Conservation (phyloP, 176 grass and related monocot genomes). For the Melocanna baccifera region DNA sequence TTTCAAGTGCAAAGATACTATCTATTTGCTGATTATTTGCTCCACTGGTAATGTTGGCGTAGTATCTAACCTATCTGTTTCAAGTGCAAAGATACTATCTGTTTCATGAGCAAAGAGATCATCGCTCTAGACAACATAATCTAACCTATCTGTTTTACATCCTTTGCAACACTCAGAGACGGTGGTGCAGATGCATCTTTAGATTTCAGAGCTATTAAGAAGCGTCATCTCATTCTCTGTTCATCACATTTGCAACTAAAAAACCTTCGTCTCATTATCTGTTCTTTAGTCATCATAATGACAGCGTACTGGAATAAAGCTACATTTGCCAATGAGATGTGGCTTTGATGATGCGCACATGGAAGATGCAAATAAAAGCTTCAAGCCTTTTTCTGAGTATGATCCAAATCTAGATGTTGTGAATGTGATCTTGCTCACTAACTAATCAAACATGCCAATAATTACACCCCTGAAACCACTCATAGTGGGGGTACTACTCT, state of each 20-base stretch:
- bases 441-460: not conserved
- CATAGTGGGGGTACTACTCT: not conserved
- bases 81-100: too few relatives aligned
- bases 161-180: too few relatives aligned
- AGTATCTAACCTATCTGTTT: too few relatives aligned
- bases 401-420: constrained; percentile 11
- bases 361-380: not conserved
- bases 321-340: not conserved
- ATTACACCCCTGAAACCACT: not conserved
- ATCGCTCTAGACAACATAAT: too few relatives aligned
- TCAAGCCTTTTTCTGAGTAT: not conserved
- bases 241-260: not conserved
- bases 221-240: not conserved
- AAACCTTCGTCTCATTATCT: not conserved
- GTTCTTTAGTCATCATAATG: not conserved
- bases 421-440: constrained; percentile 8
- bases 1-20: too few relatives aligned
- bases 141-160: not conserved
- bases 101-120: too few relatives aligned
- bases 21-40: too few relatives aligned
- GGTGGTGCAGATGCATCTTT: too few relatives aligned
- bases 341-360: not conserved
- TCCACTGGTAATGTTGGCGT: too few relatives aligned
- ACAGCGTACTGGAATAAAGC: not conserved
- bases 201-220: not conserved